Base-by-base conservation (phyloP, 352 stramenopile genomes). In the Phytopythium ostracodes region DNA sequence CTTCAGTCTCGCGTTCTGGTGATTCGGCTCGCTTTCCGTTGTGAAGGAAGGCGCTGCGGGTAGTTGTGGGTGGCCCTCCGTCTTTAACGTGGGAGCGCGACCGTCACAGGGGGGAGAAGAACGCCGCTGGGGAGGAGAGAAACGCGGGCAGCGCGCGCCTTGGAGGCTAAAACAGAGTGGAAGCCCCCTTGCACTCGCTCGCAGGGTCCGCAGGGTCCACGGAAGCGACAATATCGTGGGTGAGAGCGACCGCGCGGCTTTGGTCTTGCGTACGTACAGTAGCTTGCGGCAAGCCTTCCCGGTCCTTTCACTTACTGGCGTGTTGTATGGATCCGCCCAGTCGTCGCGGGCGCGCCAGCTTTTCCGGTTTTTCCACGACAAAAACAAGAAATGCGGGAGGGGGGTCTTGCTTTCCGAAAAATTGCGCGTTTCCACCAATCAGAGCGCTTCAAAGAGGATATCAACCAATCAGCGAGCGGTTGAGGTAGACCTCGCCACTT, bases 341-440 rank as follows among this genome's bases (percentile, higher is more conserved):
- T 33, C 7, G 29, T 33, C 7, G 29, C 29, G 29, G 29, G 29
- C 7, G 29, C 29, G 29, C 29, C 29, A 3, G 29, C 29, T 29
- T 33, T 53, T 53, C 14, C 46, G 46, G 29, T 3, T 33, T 33
- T 33, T 33, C 29, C 46, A 53, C 25, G 46, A 53, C n/a, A 33
- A 53, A 53, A 53, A 53, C n/a, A 53, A 46, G 40, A 46, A 46
- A 46, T 46, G 40, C 40, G 22, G 46, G 46, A 52, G 46, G 22
- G 43, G 20, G 43, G 43, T 22, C 12, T 25, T 50, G 18, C 15
- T 22, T 33, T 33, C 3, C 29, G 29, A 33, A 33, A 33, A 33
- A 33, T 33, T 4, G 18, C 4, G 50, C 7, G 50, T 56, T 56
- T 38, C 29, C 3, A n/a, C 50, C 50, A 56, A 56, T 56, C 25